Conservation (phyloP, 164 flowering plant genomes). For the Umbilicus rupestris region DNA sequence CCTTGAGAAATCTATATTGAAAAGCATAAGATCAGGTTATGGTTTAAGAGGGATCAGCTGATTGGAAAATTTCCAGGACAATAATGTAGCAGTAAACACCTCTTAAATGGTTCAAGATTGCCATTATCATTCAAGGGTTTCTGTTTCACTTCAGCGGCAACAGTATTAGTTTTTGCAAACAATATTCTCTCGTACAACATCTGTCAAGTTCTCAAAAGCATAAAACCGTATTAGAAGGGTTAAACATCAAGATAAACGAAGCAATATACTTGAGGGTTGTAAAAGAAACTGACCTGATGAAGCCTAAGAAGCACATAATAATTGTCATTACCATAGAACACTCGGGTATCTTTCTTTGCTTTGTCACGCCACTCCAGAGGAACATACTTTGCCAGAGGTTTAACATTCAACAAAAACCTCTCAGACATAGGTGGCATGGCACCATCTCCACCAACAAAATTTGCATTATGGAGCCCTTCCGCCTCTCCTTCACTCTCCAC, state of each 20-base stretch:
- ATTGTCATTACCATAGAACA: constrained; percentile 54
- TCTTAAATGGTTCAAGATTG: constrained; percentile 31
- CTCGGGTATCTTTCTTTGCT: constrained; percentile 22
- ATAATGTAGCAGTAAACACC: constrained; percentile 19
- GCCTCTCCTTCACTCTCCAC: constrained; percentile 73
- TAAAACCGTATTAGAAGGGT: not conserved
- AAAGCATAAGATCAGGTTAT: not conserved
- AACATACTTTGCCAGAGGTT: constrained; percentile 48
- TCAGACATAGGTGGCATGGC: constrained; percentile 30
- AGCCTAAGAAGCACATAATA: constrained; percentile 59
- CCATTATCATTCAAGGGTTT: constrained; percentile 26
- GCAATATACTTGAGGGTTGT: not conserved
- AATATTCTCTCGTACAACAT: constrained; percentile 47
- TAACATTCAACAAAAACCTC: constrained; percentile 27
- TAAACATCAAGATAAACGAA: not conserved
- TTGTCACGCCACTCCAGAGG: constrained; percentile 16
- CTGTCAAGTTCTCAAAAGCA: constrained; percentile 18
- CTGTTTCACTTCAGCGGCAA: constrained; percentile 35
- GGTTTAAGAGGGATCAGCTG: not conserved
- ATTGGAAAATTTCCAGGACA: not conserved
- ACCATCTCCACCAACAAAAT: constrained; percentile 31
- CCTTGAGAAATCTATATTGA: constrained; percentile 44
- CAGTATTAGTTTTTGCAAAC: constrained; percentile 41
- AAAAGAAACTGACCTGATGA: constrained; percentile 39
- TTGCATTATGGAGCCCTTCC: constrained; percentile 33